phyloP scores from a whole-genome alignment of 345 rosid species.

The Eucalyptus viminalis region DNA sequence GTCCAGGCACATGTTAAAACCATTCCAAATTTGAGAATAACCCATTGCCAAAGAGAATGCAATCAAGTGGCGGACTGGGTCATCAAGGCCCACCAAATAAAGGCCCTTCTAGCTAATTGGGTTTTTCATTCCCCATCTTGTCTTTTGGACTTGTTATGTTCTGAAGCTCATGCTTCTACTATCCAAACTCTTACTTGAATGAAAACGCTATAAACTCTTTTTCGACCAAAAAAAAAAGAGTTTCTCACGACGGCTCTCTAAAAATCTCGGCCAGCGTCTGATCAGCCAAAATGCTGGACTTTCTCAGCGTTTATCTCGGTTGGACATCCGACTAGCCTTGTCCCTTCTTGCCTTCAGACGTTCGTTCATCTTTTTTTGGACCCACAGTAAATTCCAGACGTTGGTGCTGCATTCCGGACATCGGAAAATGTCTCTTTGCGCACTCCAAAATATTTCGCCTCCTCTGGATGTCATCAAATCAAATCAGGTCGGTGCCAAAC shows the following conservation, averaged over 20 bases:
- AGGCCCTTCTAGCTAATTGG: too few relatives aligned
- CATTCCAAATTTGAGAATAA: too few relatives aligned
- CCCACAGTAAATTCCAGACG: background rate
- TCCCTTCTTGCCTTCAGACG: background rate
- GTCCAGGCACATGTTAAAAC: too few relatives aligned
- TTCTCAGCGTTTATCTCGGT: background rate
- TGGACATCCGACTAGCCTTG: background rate
- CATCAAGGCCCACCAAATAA: too few relatives aligned
- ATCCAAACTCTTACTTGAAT: too few relatives aligned
- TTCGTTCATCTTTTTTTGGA: background rate
- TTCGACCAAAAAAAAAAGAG: background rate
- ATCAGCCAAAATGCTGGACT: background rate
- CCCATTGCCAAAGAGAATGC: too few relatives aligned
- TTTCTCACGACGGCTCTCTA: background rate
- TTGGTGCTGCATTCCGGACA: background rate
- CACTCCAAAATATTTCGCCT: background rate
- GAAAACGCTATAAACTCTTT: too few relatives aligned
- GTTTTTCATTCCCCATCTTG: too few relatives aligned
- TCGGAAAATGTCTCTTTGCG: background rate
- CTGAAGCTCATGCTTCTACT: too few relatives aligned
- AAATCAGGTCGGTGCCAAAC: background rate
- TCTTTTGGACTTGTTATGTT: too few relatives aligned
- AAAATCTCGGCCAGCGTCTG: background rate
- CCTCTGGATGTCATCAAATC: background rate
- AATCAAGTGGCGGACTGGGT: accelerated